Evolutionary conservation across 176 grass and related monocot genomes (phyloP).

Genomic region (Paspalum notatum): DNA sequence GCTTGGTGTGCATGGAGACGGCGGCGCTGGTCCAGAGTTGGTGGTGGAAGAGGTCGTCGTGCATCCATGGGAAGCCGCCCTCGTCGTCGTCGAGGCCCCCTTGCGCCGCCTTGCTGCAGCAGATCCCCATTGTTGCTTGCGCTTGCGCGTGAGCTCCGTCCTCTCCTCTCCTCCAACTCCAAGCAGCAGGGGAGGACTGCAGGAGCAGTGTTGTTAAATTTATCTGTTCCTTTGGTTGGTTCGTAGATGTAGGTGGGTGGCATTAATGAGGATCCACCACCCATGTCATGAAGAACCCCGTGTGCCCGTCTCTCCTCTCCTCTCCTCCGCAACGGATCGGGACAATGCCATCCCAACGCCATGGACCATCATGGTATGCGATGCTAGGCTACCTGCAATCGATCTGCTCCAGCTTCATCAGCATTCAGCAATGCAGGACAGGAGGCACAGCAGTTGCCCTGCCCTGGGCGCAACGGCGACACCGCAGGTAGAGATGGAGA

Average conservation of each 20-base stretch:
- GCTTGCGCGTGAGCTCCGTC: too few relatives aligned
- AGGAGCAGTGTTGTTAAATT: not conserved
- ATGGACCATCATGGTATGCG: too few relatives aligned
- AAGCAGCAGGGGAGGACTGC: not conserved
- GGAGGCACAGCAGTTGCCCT: too few relatives aligned
- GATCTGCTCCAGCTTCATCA: too few relatives aligned
- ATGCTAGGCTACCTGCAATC: too few relatives aligned
- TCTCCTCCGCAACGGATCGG: too few relatives aligned
- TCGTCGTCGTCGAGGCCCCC: conserved; percentile 37
- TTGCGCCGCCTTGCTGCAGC: conserved; percentile 56
- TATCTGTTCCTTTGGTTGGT: not conserved
- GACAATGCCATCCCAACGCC: too few relatives aligned
- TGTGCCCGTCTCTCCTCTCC: too few relatives aligned
- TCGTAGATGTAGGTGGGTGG: not conserved
- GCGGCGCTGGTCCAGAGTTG: conserved; percentile 48
- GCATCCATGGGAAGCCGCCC: conserved; percentile 40
- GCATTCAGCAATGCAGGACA: too few relatives aligned
- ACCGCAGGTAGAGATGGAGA: too few relatives aligned
- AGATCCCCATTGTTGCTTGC: conserved; percentile 69
- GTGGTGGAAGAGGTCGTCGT: conserved; percentile 45
- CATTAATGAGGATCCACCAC: not conserved
- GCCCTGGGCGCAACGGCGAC: too few relatives aligned
- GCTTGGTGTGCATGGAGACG: conserved; percentile 77
- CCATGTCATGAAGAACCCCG: too few relatives aligned
- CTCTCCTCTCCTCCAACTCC: not conserved